Conservation (phyloP, 176 grass and related monocot species). For the Elaeis guineensis region DNA sequence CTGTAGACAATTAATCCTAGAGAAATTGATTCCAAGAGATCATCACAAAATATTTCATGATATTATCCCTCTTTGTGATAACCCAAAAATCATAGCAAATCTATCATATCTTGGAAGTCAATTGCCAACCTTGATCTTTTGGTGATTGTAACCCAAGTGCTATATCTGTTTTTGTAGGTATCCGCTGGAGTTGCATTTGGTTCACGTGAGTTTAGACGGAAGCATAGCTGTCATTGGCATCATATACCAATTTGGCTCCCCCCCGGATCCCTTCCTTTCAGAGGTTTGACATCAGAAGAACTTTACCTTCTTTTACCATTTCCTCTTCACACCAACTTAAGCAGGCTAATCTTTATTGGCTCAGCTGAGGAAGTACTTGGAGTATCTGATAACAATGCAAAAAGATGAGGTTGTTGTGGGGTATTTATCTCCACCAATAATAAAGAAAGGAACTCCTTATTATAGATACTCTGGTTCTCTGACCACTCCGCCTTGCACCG, state of each 20-base stretch:
- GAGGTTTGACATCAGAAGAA: neutral
- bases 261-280: neutral
- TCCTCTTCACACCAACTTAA: too few relatives aligned
- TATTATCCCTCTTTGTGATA: too few relatives aligned
- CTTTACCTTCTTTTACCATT: too few relatives aligned
- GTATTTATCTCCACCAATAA: neutral
- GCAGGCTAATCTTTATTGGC: neutral
- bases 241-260: neutral
- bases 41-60: too few relatives aligned
- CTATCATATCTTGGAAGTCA: too few relatives aligned
- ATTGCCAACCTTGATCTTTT: too few relatives aligned
- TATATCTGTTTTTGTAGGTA: neutral
- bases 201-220: neutral
- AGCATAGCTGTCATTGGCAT: conserved; percentile 1
- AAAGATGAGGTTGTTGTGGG: neutral
- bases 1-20: too few relatives aligned
- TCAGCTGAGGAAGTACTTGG: neutral
- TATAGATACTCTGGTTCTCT: conserved; percentile 8
- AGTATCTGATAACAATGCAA: neutral
- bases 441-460: neutral
- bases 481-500: conserved; percentile 11
- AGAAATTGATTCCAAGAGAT: too few relatives aligned
- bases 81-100: too few relatives aligned
- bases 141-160: too few relatives aligned
- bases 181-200: conserved; percentile 16